phyloP scores from a whole-genome alignment of 768 basidiomycete species.

The Boletales sp. region DNA sequence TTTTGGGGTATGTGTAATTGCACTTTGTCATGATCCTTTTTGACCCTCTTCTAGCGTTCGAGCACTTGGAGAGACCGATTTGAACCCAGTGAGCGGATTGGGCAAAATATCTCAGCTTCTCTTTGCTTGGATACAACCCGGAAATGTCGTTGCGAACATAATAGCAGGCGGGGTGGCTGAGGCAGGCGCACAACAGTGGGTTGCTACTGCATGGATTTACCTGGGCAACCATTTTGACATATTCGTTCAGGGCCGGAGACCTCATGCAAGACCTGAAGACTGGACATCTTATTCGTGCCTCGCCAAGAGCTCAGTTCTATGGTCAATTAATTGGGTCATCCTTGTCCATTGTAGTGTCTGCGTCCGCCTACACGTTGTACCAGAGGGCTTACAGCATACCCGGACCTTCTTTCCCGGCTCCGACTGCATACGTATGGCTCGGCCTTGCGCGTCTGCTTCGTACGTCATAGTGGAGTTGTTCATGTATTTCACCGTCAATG shows the following conservation, averaged over 20 bases:
- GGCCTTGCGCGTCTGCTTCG: slow-evolving; percentile 71
- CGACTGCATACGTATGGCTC: slow-evolving; percentile 93
- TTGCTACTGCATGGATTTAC: not conserved
- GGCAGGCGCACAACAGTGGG: slow-evolving; percentile 89
- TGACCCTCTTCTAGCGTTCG: slow-evolving; percentile 58
- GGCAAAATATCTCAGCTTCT: slow-evolving; percentile 94
- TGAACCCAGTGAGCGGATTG: slow-evolving; percentile 88
- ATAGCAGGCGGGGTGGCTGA: slow-evolving; percentile 97
- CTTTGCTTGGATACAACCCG: slow-evolving; percentile 92
- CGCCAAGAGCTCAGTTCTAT: slow-evolving; percentile 91
- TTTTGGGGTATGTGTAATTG: slow-evolving; percentile 67
- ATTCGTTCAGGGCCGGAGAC: slow-evolving; percentile 72
- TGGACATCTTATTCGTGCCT: slow-evolving; percentile 87
- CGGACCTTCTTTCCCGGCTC: slow-evolving; percentile 92
- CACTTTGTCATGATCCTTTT: not conserved
- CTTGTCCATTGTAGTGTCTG: slow-evolving; percentile 84
- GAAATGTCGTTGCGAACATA: slow-evolving; percentile 96
- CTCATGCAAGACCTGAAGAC: slow-evolving; percentile 99
- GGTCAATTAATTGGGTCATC: slow-evolving; percentile 90
- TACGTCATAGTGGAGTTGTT: slow-evolving; percentile 34
- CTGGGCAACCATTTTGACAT: not conserved
- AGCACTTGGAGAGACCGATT: slow-evolving; percentile 92
- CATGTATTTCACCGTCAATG: not conserved
- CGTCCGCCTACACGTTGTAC: slow-evolving; percentile 85
- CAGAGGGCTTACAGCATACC: slow-evolving; percentile 85